Evolutionary conservation across 352 stramenopile genomes (phyloP), one percentile per base, ranked within the genome.

Genomic region (Pythium aphanidermatum): DNA sequence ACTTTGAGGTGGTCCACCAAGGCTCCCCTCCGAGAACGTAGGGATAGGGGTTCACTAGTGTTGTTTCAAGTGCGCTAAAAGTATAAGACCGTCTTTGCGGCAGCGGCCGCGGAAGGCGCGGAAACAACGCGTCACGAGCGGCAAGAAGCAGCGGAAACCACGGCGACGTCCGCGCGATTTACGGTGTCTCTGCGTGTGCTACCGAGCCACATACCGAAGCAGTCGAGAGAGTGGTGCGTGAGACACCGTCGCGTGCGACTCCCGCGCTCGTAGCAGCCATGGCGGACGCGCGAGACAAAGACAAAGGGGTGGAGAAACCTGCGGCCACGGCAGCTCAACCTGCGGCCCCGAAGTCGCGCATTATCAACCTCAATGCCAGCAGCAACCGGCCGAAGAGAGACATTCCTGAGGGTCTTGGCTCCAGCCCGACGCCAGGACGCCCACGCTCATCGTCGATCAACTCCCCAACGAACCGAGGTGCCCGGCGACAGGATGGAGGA

Each of bases 341-440:
- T 19, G 8, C 52, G 9, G 23, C 51, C 8, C 33, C 47, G 25
- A 74, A 71, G 42, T 67, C 66, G 25, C 63, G 66, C 19, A 74
- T 71, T 35, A 59, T 71, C 25, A 60, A 74, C 46, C 60, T 74
- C 30, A 71, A 60, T 19, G 45, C 43, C 35, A 46, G 51, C 25
- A 60, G 50, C 50, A 60, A 19, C 34, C 43, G 55, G 32, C 16
- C 39, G 14, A 67, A 68, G 50, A 54, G 60, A 6, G 60, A 67
- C 27, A 60, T 54, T 44, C 54, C 52, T 26, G 46, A 46, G 25
- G 38, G 51, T 10, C 30, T 51, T 6, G 45, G 33, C 37, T 47
- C 42, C 14, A 61, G 33, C 30, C 46, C 51, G 2, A n/a, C 46
- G 32, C 48, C 44, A n/a, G n/a, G 37, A 12, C n/a, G 45, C 19